Conservation (phyloP, 148 eudicot species). For the Spergularia marina region DNA sequence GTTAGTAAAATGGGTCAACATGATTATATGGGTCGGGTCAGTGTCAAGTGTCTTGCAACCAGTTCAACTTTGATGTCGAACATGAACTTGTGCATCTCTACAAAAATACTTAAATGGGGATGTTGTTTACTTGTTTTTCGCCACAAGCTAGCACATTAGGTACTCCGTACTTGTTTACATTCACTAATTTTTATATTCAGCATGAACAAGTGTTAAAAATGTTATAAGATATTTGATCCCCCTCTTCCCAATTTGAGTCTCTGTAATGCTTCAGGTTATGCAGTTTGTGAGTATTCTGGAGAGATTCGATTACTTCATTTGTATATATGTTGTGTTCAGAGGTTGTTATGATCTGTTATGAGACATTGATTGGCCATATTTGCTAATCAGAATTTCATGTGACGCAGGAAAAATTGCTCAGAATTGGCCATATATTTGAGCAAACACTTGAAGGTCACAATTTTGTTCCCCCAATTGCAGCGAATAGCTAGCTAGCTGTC, state of each 20-base stretch:
- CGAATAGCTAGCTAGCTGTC: slow-evolving; percentile 35
- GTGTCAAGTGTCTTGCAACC: too few relatives aligned
- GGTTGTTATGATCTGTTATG: background rate
- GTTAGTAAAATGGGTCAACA: too few relatives aligned
- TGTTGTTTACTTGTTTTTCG: too few relatives aligned
- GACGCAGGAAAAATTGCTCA: slow-evolving; percentile 74
- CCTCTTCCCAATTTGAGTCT: background rate
- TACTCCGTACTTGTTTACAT: background rate
- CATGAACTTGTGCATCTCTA: too few relatives aligned
- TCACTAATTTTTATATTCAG: background rate
- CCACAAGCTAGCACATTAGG: background rate
- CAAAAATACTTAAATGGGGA: too few relatives aligned
- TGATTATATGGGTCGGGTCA: too few relatives aligned
- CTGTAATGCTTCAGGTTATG: background rate
- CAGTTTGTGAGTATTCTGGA: too few relatives aligned
- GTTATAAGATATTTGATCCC: too few relatives aligned
- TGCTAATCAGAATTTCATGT: background rate
- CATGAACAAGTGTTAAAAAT: background rate
- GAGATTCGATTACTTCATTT: too few relatives aligned
- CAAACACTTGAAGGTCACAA: slow-evolving; percentile 71
- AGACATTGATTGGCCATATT: slow-evolving; percentile 2
- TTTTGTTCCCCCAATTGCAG: slow-evolving; percentile 74
- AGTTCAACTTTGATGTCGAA: too few relatives aligned
- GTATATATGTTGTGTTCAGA: background rate
- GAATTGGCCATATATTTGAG: slow-evolving; percentile 92